Evolutionary conservation across 257 asterid species (phyloP).

Genomic region (Voacanga thouarsii): DNA sequence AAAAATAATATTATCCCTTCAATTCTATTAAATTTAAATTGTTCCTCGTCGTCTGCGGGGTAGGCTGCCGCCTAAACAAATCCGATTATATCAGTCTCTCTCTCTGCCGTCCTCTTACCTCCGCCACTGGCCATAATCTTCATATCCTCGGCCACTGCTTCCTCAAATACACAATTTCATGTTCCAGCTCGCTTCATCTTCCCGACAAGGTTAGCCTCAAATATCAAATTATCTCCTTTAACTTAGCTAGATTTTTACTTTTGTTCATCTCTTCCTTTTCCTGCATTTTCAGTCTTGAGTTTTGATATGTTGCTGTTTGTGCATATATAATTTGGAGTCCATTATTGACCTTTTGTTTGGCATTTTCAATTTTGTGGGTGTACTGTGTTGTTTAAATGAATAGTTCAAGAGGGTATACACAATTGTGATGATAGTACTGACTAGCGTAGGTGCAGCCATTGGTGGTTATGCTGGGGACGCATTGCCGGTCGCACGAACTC

Average conservation of each 20-base stretch:
- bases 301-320: not conserved
- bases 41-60: not conserved
- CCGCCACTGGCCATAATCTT: slow-evolving; percentile 27
- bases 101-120: slow-evolving; percentile 33
- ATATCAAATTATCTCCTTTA: not conserved
- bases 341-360: not conserved
- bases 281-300: not conserved
- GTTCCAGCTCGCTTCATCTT: slow-evolving; percentile 32
- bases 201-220: slow-evolving; percentile 43
- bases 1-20: not conserved
- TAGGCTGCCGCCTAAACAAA: not conserved
- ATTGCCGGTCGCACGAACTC: slow-evolving; percentile 84
- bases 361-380: not conserved
- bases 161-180: slow-evolving; percentile 27
- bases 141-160: slow-evolving; percentile 16
- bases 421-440: slow-evolving; percentile 92
- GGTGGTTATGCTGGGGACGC: slow-evolving; percentile 99
- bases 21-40: slow-evolving; percentile 8
- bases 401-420: slow-evolving; percentile 76
- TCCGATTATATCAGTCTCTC: slow-evolving; percentile 41
- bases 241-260: not conserved
- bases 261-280: not conserved
- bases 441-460: slow-evolving; percentile 90
- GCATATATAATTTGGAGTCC: not conserved
- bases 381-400: not conserved